Evolutionary conservation across 139 green algal species (phyloP).

Genomic region (Ettlia oleoabundans): DNA sequence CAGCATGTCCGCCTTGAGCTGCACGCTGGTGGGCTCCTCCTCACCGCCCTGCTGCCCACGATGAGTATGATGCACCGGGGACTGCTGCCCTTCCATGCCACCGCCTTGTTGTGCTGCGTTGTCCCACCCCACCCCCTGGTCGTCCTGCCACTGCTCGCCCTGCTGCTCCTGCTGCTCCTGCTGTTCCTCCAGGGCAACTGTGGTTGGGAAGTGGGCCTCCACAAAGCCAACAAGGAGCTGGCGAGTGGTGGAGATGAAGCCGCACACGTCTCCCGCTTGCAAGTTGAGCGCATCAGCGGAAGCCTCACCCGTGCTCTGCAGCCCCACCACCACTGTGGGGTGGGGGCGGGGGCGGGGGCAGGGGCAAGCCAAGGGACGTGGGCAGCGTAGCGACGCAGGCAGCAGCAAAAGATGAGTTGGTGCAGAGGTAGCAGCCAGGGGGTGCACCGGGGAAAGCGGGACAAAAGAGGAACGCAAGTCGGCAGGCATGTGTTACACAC

Average conservation of each 20-base stretch:
- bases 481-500: too few species aligned
- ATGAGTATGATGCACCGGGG: not conserved
- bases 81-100: not conserved
- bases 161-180: not conserved
- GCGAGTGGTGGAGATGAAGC: conserved; percentile 75
- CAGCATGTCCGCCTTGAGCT: conserved; percentile 50
- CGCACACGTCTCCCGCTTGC: conserved; percentile 62
- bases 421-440: too few species aligned
- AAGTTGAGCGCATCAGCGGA: conserved; percentile 56
- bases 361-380: not conserved
- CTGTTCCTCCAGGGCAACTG: not conserved
- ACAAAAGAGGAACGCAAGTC: too few species aligned
- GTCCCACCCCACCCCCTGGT: too few species aligned
- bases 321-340: conserved; percentile 79
- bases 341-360: not conserved
- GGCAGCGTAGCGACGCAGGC: not conserved
- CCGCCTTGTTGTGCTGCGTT: not conserved
- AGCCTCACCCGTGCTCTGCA: conserved; percentile 73
- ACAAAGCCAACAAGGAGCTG: conserved; percentile 85
- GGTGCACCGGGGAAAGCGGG: too few species aligned
- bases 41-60: conserved; percentile 4
- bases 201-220: conserved; percentile 68
- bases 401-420: too few species aligned
- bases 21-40: conserved; percentile 23
- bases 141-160: not conserved